A percentile compares a stretch with the other conserved stretches of the same genome.
Conservation (phyloP, 176 grass and related monocot genomes). For the Ampelocalamus luodianensis region DNA sequence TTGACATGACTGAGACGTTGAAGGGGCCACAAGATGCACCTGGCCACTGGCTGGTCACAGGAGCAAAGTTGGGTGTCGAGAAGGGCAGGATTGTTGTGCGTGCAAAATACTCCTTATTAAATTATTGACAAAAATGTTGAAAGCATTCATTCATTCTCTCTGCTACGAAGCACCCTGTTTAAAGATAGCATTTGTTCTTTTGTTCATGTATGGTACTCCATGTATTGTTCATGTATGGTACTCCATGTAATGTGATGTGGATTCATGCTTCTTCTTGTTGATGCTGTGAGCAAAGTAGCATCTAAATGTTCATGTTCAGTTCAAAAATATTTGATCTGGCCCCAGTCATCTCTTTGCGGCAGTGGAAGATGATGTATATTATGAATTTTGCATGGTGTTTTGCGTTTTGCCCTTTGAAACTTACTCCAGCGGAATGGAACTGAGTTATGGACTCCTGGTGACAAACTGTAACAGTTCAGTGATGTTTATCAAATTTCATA, state of each 20-base stretch:
- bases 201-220: constrained; percentile 52
- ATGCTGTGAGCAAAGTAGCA: constrained; percentile 42
- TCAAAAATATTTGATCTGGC: constrained; percentile 41
- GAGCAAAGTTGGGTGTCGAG: constrained; percentile 95
- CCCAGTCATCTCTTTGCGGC: not conserved
- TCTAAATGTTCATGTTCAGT: constrained; percentile 40
- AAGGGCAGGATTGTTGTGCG: constrained; percentile 87
- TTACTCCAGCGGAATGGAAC: constrained; percentile 7
- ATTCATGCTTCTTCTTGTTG: constrained; percentile 56
- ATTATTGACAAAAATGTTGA: constrained; percentile 79
- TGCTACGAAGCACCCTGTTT: constrained; percentile 53
- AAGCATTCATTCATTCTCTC: constrained; percentile 65
- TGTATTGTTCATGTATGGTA: constrained; percentile 59
- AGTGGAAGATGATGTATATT: constrained; percentile 21
- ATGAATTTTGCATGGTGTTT: constrained; percentile 27
- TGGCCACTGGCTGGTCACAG: constrained; percentile 94
- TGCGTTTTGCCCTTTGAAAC: not conserved
- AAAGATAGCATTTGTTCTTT: constrained; percentile 64
- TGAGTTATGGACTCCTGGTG: constrained; percentile 3
- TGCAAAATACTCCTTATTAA: constrained; percentile 98
- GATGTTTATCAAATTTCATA: constrained; percentile 11
- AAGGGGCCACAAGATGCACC: constrained; percentile 89
- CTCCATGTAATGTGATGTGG: constrained; percentile 55
- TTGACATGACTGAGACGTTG: constrained; percentile 82
- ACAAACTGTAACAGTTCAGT: not conserved